phyloP scores from a whole-genome alignment of 2,329 filamentous ascomycete genomes.

The Zelopaecilomyces penicillatus region DNA sequence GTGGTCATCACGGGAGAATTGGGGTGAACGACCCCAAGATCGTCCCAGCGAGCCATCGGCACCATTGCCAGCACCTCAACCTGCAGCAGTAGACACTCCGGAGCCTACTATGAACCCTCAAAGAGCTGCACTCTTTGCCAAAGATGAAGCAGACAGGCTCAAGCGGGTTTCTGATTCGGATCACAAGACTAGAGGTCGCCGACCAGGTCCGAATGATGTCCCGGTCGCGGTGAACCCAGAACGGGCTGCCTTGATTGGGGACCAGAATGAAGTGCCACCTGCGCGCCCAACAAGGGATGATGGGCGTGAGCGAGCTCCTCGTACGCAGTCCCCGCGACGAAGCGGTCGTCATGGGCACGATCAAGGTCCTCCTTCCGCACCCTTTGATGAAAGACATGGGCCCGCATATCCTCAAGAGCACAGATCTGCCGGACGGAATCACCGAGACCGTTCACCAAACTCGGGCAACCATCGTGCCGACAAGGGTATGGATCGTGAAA shows the following conservation, averaged over 20 bases:
- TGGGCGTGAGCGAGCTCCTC: slow-evolving; percentile 31
- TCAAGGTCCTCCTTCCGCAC: slow-evolving; percentile 22
- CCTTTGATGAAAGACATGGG: slow-evolving; percentile 39
- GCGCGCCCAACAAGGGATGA: slow-evolving; percentile 35
- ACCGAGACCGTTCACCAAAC: slow-evolving; percentile 24
- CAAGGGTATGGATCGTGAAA: slow-evolving; percentile 31
- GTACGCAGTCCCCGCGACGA: slow-evolving; percentile 43
- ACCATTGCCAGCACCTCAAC: slow-evolving; percentile 17
- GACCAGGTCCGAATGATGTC: slow-evolving; percentile 18
- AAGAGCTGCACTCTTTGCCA: slow-evolving; percentile 40
- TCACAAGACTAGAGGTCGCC: slow-evolving; percentile 19
- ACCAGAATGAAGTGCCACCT: slow-evolving; percentile 24
- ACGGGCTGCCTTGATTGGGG: slow-evolving; percentile 37
- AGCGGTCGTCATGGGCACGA: slow-evolving; percentile 24
- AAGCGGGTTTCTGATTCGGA: slow-evolving; percentile 22
- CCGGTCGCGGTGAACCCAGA: slow-evolving; percentile 39
- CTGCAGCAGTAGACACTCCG: slow-evolving; percentile 16
- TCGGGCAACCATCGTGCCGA: slow-evolving; percentile 24
- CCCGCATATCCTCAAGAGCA: slow-evolving; percentile 31
- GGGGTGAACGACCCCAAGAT: slow-evolving; percentile 19
- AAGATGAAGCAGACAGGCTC: slow-evolving; percentile 22
- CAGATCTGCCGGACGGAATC: slow-evolving; percentile 21
- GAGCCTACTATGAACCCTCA: slow-evolving; percentile 49
- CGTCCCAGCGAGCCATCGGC: slow-evolving; percentile 20
- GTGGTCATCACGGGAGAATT: slow-evolving; percentile 23